These are phyloP conservation scores for Kodamaea lidongshanica DNA, from an alignment of 805 yeast species.

Conservation along the genomic window DNA sequence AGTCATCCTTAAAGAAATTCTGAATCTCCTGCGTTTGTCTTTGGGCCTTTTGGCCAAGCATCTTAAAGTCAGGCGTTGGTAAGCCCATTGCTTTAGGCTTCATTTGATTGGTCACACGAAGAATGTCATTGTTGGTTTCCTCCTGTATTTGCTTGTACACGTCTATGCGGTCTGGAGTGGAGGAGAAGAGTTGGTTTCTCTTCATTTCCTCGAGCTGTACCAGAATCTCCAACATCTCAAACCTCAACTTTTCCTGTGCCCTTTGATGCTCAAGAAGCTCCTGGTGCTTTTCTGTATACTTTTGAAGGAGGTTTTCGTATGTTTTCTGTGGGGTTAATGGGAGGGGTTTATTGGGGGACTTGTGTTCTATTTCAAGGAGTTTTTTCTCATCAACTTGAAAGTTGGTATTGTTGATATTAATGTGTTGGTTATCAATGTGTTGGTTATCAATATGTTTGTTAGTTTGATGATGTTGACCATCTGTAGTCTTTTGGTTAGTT, in stretches of 20 bases:
- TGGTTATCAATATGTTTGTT: too few relatives aligned
- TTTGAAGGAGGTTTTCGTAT: conserved; percentile 13
- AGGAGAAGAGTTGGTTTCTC: conserved; percentile 8
- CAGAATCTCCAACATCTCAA: conserved; percentile 30
- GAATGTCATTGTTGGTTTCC: conserved; percentile 9
- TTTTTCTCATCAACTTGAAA: too few relatives aligned
- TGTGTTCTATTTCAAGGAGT: too few relatives aligned
- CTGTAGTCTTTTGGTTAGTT: too few relatives aligned
- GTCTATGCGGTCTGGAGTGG: conserved; percentile 5
- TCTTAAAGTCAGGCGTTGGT: not conserved
- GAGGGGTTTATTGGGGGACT: too few relatives aligned
- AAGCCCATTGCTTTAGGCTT: conserved; percentile 6
- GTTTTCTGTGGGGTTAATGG: not conserved
- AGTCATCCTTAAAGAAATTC: conserved; percentile 12
- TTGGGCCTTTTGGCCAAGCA: conserved; percentile 1
- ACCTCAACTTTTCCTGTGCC: conserved; percentile 27
- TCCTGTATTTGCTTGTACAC: conserved; percentile 8
- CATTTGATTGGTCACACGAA: conserved; percentile 2
- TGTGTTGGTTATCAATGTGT: too few relatives aligned
- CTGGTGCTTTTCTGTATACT: conserved; percentile 48
- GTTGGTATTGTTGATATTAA: too few relatives aligned
- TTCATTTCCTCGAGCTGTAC: conserved; percentile 16
- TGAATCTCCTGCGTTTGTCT: conserved; percentile 6
- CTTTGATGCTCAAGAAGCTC: conserved; percentile 44
- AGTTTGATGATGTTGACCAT: too few relatives aligned